Conservation (phyloP, 2,329 filamentous ascomycete species). For the Ophiosphaerella korrae region DNA sequence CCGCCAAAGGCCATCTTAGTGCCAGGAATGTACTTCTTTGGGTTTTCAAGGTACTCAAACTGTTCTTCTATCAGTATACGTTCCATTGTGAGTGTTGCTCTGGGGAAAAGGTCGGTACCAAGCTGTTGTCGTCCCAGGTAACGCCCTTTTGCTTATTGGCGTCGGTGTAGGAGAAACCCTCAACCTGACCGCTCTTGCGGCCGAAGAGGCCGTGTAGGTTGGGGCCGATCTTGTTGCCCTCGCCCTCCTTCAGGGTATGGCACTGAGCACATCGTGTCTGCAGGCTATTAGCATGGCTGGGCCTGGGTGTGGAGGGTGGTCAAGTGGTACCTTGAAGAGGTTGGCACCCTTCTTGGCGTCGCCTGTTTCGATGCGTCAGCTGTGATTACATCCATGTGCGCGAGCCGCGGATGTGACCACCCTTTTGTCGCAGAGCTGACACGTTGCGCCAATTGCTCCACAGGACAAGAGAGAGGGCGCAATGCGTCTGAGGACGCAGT, state of each 20-base stretch:
- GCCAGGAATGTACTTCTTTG: conserved; percentile 99
- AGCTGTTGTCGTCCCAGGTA: conserved; percentile 81
- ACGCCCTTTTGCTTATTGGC: conserved; percentile 99
- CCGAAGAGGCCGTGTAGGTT: conserved; percentile 97
- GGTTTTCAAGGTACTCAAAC: conserved; percentile 99
- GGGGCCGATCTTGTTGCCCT: conserved; percentile 97
- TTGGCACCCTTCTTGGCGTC: conserved; percentile 95
- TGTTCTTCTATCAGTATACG: conserved; percentile 45
- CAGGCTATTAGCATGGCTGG: conserved; percentile 23
- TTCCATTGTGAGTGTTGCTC: not conserved
- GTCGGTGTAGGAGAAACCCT: conserved; percentile 96
- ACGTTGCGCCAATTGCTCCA: conserved; percentile 17
- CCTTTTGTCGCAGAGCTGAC: conserved; percentile 35
- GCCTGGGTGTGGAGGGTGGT: not conserved
- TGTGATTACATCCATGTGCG: conserved; percentile 4
- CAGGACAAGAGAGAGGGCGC: conserved; percentile 7
- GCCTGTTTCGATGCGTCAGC: conserved; percentile 61
- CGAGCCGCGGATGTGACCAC: conserved; percentile 15
- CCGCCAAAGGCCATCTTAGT: conserved; percentile 99
- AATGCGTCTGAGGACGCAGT: not conserved
- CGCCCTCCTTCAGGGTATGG: conserved; percentile 90
- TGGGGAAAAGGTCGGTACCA: conserved; percentile 61
- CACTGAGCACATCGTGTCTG: conserved; percentile 94
- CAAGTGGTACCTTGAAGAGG: conserved; percentile 80
- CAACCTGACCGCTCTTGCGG: conserved; percentile 88